phyloP scores from a whole-genome alignment of 2,329 filamentous ascomycete species.

The Chaetothyriales sp. region DNA sequence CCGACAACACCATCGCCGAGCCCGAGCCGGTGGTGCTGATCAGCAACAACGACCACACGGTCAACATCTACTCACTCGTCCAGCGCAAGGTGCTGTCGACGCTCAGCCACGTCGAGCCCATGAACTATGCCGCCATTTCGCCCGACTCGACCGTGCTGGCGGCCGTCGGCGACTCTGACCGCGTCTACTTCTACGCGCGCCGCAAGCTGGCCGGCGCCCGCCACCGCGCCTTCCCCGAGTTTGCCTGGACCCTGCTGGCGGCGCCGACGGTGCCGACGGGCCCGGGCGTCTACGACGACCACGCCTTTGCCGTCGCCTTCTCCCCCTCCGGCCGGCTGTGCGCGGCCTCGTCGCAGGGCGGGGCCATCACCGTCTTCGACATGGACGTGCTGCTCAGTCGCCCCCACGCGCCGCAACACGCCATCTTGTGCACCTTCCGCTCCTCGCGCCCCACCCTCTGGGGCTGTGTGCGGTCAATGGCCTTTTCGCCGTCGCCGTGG shows the following conservation, averaged over 20 bases:
- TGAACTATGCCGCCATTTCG: slow-evolving; percentile 90
- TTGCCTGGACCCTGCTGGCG: slow-evolving; percentile 29
- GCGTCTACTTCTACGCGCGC: slow-evolving; percentile 67
- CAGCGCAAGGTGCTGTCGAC: slow-evolving; percentile 55
- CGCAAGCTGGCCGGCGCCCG: slow-evolving; percentile 23
- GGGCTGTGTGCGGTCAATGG: slow-evolving; percentile 80
- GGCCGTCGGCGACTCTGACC: slow-evolving; percentile 76
- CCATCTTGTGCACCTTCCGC: slow-evolving; percentile 58
- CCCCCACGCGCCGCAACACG: slow-evolving; percentile 21
- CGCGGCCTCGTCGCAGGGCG: slow-evolving; percentile 37
- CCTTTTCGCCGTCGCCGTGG: slow-evolving; percentile 78
- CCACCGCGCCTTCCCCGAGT: slow-evolving; percentile 22
- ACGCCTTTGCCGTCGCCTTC: slow-evolving; percentile 37
- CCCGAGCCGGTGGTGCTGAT: slow-evolving; percentile 46
- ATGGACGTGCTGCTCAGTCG: slow-evolving; percentile 19
- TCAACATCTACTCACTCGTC: slow-evolving; percentile 66
- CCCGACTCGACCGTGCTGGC: slow-evolving; percentile 70
- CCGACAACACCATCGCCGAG: slow-evolving; percentile 28
- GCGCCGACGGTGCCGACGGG: slow-evolving; percentile 29
- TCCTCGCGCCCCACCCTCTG: slow-evolving; percentile 61
- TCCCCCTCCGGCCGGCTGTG: slow-evolving; percentile 36
- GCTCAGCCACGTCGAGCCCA: slow-evolving; percentile 64
- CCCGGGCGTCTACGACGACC: slow-evolving; percentile 27
- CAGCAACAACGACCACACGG: slow-evolving; percentile 86
- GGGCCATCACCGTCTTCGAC: slow-evolving; percentile 34